Conservation (phyloP, 2,329 filamentous ascomycete genomes). For the Claviceps purpurea region DNA sequence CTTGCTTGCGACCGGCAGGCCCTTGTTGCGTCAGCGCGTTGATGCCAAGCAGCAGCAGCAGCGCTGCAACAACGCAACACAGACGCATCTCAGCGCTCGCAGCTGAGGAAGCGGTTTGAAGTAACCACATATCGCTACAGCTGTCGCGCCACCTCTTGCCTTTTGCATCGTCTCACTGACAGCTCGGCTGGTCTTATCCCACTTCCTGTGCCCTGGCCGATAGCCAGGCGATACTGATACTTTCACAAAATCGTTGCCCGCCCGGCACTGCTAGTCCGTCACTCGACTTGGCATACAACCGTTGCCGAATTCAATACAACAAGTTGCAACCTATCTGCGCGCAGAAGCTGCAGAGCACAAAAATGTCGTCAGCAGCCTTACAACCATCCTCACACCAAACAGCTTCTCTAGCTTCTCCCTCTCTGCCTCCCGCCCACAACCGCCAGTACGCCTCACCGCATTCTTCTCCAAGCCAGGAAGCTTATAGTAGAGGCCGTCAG, state of each 20-base stretch:
- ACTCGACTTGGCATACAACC: not conserved
- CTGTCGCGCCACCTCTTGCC: slow-evolving; percentile 1
- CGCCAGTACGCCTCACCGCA: slow-evolving; percentile 39
- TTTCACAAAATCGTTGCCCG: not conserved
- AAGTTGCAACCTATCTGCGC: not conserved
- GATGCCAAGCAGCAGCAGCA: slow-evolving; percentile 2
- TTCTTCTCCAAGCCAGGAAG: slow-evolving; percentile 39
- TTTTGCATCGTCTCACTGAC: slow-evolving; percentile 1
- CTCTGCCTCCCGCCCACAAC: slow-evolving; percentile 34
- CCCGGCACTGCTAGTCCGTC: not conserved
- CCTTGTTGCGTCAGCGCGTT: slow-evolving; percentile 4
- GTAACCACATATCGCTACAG: not conserved
- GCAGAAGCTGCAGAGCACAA: slow-evolving; percentile 11
- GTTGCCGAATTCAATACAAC: slow-evolving; percentile 4
- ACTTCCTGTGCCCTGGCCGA: not conserved
- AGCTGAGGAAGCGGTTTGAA: slow-evolving; percentile 3
- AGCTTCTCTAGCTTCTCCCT: slow-evolving; percentile 33
- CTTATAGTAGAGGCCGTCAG: slow-evolving; percentile 39
- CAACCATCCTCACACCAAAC: slow-evolving; percentile 46
- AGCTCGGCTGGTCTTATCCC: not conserved
- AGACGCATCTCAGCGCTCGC: slow-evolving; percentile 3
- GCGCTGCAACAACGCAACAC: slow-evolving; percentile 3
- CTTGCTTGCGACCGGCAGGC: not conserved
- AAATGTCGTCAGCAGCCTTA: slow-evolving; percentile 43
- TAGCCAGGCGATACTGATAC: not conserved